Base-by-base conservation (phyloP, 2,329 filamentous ascomycete species). In the Ceratocystis alfenasii region DNA sequence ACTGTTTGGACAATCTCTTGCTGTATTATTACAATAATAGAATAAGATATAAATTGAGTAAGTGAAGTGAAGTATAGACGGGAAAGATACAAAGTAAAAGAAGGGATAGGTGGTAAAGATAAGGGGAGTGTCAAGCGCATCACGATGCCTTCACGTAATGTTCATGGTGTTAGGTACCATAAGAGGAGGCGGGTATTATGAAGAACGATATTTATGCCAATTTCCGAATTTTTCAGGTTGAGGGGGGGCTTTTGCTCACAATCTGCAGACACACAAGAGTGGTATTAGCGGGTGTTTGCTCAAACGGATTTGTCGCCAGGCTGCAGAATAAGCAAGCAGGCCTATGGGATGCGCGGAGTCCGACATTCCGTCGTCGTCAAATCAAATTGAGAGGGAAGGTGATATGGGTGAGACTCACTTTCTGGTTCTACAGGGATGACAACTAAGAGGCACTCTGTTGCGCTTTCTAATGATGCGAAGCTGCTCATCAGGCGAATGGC, bases 391-490 rank as follows among this genome's bases (percentile, higher is more conserved):
- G 22, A 70, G 67, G 57, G 5, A 20, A 10, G 30, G 4, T 12
- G 28, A 28, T 66, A 28, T 66, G 25, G 66, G 48, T 57, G 46
- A 50, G 45, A 74, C 82, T 78, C 78, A 94, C 89, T 97, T 97
- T 78, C 92, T 86, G 72, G 92, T 89, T 73, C 93, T 83, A 76
- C 93, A 97, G 41, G 92, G 90, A 70, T 87, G 89, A 75, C 93
- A 97, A 72, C 91, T 96, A 62, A 97, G 80, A 60, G 93, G 93
- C 17, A 96, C 87, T 68, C 93, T 83, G 73, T 97, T 96, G 74
- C 93, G 85, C 78, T 95, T 95, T 70, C 93, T 87, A 68, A 96
- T 89, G 63, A 96, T 87, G 71, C 90, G 85, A 72, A 89, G 95
- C 70, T 93, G 88, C 64, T 89, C 85, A 74, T 96, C 90, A 44